These are phyloP conservation scores for Fraxinus greggii DNA, from an alignment of 305 asterid genomes.

Conservation along the genomic window DNA sequence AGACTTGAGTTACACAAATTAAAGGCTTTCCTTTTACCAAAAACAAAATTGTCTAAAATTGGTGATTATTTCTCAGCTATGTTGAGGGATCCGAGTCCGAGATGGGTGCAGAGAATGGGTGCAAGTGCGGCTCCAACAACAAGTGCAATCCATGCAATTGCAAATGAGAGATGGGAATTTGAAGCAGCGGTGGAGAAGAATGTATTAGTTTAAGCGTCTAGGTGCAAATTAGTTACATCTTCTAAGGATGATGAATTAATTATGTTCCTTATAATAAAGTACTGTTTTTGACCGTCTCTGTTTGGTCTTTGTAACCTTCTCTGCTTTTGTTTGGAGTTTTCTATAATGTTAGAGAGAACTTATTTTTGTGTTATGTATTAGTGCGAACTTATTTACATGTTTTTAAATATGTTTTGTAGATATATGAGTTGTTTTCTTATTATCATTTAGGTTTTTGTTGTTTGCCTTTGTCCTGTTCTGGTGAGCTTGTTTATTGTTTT, in stretches of 20 bases:
- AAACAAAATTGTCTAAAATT: neutral
- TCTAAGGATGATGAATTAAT: neutral
- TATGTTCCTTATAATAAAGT: neutral
- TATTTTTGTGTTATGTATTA: too few species aligned
- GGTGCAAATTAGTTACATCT: neutral
- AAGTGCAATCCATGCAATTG: neutral
- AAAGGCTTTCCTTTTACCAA: neutral
- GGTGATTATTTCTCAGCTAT: conserved; percentile 16
- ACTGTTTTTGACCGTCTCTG: neutral
- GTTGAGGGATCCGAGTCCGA: conserved; percentile 34
- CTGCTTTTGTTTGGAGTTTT: neutral
- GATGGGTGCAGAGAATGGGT: neutral
- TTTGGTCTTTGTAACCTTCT: neutral
- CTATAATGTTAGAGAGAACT: neutral
- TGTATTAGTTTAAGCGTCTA: neutral
- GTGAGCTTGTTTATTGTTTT: too few species aligned
- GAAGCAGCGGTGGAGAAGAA: neutral
- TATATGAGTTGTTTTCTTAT: too few species aligned
- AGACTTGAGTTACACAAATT: conserved; percentile 41
- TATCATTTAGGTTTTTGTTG: too few species aligned
- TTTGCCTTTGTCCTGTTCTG: too few species aligned
- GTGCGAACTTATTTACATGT: too few species aligned
- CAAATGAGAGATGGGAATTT: neutral
- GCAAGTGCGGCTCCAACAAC: neutral
- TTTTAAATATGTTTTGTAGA: too few species aligned